Base-by-base conservation (phyloP, 2,329 filamentous ascomycete species). In the Colletotrichum cordylinicola region DNA sequence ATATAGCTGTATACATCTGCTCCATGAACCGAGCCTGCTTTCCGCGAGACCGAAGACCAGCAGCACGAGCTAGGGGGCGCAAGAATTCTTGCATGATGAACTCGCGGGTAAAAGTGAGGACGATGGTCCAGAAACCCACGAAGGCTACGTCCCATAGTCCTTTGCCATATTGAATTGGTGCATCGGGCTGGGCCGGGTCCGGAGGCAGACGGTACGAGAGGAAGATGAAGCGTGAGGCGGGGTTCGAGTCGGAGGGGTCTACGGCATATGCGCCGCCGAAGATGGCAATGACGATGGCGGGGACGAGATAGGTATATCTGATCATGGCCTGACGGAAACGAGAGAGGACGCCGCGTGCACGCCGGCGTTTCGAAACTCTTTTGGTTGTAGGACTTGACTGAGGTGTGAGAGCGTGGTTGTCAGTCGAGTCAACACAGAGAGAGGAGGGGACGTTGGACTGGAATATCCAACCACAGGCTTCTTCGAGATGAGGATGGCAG, bases 1-100 rank as follows among this genome's bases (percentile, higher is more conserved):
- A 98, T 70, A 98, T 88, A 31, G 96, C 96, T 2, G 96, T 98
- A 86, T 98, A 98, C 82, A 94, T 92, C 86, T 98, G 96, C 85
- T 98, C 96, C 95, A 98, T 97, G 89, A 98, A 98, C 39, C 96
- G 93, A 18, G 93, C 91, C 82, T 97, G 95, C 87, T 98, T 98
- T 78, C 90, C 92, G 72, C 93, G 91, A 77, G 91, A 92, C 76
- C 87, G 90, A 81, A 98, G 92, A 18, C 95, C 94, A 70, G 88
- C 92, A 79, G 87, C 89, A 58, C 91, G 88, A 8, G 95, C 95
- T 77, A 96, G 88, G 0, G 96, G 96, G 15, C 93, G 92, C 74
- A 98, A 91, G 67, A 98, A 81, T 81, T 95, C 93, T 86, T 98
- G 96, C 96, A 98, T 98, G 86, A 98, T 90, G 85, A 98, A 98